Evolutionary conservation across 139 green algal species (phyloP), one percentile per base, ranked within the genome.

Genomic region (Desmodesmus armatus): DNA sequence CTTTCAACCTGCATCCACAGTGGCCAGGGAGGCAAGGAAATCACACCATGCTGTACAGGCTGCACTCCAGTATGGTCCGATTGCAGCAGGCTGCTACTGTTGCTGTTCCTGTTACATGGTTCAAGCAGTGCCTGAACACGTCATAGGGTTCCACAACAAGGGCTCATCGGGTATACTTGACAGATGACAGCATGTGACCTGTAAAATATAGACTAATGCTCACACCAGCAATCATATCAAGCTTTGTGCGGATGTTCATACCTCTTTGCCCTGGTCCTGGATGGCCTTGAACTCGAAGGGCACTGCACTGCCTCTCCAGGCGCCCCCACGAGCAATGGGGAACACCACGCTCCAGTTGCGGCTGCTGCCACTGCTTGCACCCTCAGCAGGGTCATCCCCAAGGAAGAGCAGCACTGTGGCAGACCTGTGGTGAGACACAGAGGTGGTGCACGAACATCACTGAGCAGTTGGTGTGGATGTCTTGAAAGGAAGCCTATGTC

Each of bases 331-430:
- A 13, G 75, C 75, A 25, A 21, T 53, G 25, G 75, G 75, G 37
- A 82, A 82, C 75, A 82, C 35, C 3, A 82, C 5, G 13, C 75
- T 82, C 75, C 75, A 82, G 47, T 47, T 21, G 17, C 53, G n/a
- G 39, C 75, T 82, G 75, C 75, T 82, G 75, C 75, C 71, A 33
- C 63, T 47, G 75, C 75, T 82, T 51, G 35, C 44, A 31, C 35
- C 6, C 40, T n/a, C 37, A 40, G 53, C 23, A 15, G 27, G 21
- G 4, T 13, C 40, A 40, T 82, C 75, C 51, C 53, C 53, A 19
- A 82, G 7, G 75, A 82, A 82, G 21, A 82, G 51, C 51, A 82
- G 19, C 7, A 82, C 40, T 41, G 75, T 82, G 5, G 75, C 75
- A 58, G 53, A 47, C 11, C 75, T 51, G 7, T 55, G 29, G n/a